phyloP scores from a whole-genome alignment of 2,329 filamentous ascomycete genomes.

The Juglanconis oblonga region DNA sequence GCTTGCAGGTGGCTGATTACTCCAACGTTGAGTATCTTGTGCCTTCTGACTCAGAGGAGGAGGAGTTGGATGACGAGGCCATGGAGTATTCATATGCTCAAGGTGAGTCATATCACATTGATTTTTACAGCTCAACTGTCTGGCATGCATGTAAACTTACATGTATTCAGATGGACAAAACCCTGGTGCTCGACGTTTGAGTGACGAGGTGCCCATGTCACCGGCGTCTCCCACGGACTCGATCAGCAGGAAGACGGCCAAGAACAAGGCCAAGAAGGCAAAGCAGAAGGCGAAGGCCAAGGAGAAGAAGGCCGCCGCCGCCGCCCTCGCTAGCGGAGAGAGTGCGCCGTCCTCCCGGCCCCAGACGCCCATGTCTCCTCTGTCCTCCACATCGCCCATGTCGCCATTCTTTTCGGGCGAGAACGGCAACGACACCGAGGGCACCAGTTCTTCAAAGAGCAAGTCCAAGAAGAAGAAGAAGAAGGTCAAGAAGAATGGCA shows the following conservation, averaged over 20 bases:
- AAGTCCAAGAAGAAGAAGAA: conserved; percentile 19
- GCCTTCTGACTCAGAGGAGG: conserved; percentile 38
- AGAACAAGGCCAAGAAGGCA: conserved; percentile 20
- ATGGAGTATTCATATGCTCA: conserved; percentile 14
- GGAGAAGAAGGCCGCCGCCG: conserved; percentile 17
- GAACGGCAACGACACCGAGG: conserved; percentile 3
- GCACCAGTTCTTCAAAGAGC: conserved; percentile 13
- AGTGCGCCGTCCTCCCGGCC: conserved; percentile 5
- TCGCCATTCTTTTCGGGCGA: not conserved
- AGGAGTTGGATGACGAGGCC: conserved; percentile 25
- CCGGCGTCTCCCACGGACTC: conserved; percentile 10
- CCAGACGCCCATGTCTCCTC: conserved; percentile 11
- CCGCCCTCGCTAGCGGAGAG: conserved; percentile 1
- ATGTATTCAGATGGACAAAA: not conserved
- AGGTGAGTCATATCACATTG: conserved; percentile 1
- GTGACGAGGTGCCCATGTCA: conserved; percentile 10
- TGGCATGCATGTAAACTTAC: not conserved
- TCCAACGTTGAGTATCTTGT: conserved; percentile 40
- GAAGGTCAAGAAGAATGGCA: conserved; percentile 13
- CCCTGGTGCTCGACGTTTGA: conserved; percentile 2
- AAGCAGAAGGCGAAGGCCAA: conserved; percentile 21
- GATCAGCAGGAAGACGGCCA: conserved; percentile 19
- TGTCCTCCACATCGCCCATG: conserved; percentile 1
- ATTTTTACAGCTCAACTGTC: not conserved
- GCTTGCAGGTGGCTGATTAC: conserved; percentile 38